Evolutionary conservation across 257 asterid species (phyloP).

Genomic region (Cruciata laevipes): DNA sequence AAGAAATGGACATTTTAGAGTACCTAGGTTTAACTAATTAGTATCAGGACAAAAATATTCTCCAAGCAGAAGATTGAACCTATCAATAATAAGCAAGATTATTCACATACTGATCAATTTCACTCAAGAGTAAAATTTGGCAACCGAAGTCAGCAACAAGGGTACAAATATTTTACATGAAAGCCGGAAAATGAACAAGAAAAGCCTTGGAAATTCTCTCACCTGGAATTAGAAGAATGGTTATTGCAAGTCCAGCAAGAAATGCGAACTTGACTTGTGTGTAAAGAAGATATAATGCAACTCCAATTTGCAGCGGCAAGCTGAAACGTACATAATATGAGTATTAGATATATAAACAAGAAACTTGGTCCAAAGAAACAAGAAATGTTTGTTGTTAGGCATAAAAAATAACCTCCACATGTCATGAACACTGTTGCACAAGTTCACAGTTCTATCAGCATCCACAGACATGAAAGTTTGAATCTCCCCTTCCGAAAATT

Average conservation of each 20-base stretch:
- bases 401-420: conserved; percentile 69
- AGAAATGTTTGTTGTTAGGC: background rate
- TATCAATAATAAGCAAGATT: background rate
- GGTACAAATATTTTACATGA: too few relatives aligned
- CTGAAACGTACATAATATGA: conserved; percentile 39
- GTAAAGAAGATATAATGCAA: conserved; percentile 80
- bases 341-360: conserved; percentile 1
- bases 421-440: conserved; percentile 91
- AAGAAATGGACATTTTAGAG: background rate
- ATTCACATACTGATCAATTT: background rate
- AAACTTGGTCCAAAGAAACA: background rate
- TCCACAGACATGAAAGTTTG: conserved; percentile 99
- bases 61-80: background rate
- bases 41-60: background rate
- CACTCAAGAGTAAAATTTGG: background rate
- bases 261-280: conserved; percentile 90
- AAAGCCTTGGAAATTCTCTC: conserved; percentile 4
- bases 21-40: background rate
- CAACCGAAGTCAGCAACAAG: too few relatives aligned
- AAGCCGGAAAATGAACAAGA: background rate
- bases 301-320: conserved; percentile 95
- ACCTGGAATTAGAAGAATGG: conserved; percentile 93
- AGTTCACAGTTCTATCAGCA: conserved; percentile 80
- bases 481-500: conserved; percentile 94
- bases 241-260: conserved; percentile 79